Conservation (phyloP, 106 monocot genomes). For the Dendrobium officinale region DNA sequence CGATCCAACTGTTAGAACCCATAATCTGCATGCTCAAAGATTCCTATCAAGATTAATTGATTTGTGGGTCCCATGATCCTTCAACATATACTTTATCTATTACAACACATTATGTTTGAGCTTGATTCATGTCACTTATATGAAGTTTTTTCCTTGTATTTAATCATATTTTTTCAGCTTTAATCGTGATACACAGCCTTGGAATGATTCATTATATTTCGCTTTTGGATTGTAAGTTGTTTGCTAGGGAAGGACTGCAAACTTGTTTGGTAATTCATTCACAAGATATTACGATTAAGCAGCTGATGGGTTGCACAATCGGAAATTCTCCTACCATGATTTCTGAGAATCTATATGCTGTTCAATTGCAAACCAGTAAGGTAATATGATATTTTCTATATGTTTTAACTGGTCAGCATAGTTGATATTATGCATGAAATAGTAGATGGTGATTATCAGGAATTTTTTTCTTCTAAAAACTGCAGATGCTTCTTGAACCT, state of each 20-base stretch:
- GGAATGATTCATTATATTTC: background rate
- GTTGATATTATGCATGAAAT: background rate
- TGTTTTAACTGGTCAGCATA: background rate
- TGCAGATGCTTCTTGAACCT: conserved; percentile 88
- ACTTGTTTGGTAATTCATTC: conserved; percentile 85
- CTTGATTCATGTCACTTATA: background rate
- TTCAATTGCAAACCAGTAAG: conserved; percentile 79
- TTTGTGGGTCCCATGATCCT: no score
- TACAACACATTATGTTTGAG: background rate
- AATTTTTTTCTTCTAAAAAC: conserved; percentile 10
- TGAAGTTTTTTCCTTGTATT: background rate
- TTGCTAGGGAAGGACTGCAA: conserved; percentile 73
- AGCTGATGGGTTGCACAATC: conserved; percentile 70
- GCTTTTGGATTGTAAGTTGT: conserved; percentile 35
- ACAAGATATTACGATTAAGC: conserved; percentile 69
- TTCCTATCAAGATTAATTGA: no score
- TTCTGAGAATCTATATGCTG: conserved; percentile 49
- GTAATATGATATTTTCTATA: conserved; percentile 21
- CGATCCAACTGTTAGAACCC: no score
- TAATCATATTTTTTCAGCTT: background rate
- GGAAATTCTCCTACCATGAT: conserved; percentile 42
- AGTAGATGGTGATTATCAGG: background rate
- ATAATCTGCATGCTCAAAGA: no score
- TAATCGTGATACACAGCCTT: background rate
- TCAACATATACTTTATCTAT: background rate